Base-by-base conservation (phyloP, 768 basidiomycete species). In the Leccinum sublutescens region DNA sequence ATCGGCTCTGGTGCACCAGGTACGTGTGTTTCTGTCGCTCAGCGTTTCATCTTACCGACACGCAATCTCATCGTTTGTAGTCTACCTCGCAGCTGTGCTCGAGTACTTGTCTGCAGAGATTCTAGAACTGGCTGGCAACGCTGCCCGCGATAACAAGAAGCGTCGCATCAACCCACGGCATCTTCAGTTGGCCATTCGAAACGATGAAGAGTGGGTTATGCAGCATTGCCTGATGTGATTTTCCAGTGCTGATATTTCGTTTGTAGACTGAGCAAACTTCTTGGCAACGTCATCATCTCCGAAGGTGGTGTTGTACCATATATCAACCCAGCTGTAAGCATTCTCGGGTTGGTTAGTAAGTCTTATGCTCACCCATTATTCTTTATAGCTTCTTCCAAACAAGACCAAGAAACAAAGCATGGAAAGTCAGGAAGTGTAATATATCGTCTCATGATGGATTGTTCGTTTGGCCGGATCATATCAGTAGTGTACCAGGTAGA, bases 161-260 rank as follows among this genome's bases (percentile, higher is more conserved):
- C 89, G 93, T 64, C 93, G 95, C 85, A 95, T 96, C 69, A 91
- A 95, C 27, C 95, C 94, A 50, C 89, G 95, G 75, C 95, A 97
- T 76, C 79, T 96, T 51, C 94, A 97, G 75, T 85, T 96, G 63
- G 94, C 94, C 62, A 94, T 97, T 76, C 86, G 95, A 54, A 93
- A 95, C 74, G 93, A 95, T 62, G 93, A 95, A 75, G 93, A 92
- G 87, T 88, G 65, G 60, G 84, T 76, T 9, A 14, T 7, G 15
- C 10, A 12, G 1, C 21, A 14, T 55, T 31, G 50, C 8, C 38
- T 27, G 12, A 15, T 27, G 25, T 15, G 25, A n/a, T 50, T 38
- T 11, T 58, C n/a, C 7, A 9, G 14, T 4, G 8, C 29, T 62
- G 43, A 45, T 3, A 58, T 19, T 23, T 31, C n/a, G 36, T 17